Base-by-base conservation (phyloP, 768 basidiomycete genomes). In the Russula compacta region DNA sequence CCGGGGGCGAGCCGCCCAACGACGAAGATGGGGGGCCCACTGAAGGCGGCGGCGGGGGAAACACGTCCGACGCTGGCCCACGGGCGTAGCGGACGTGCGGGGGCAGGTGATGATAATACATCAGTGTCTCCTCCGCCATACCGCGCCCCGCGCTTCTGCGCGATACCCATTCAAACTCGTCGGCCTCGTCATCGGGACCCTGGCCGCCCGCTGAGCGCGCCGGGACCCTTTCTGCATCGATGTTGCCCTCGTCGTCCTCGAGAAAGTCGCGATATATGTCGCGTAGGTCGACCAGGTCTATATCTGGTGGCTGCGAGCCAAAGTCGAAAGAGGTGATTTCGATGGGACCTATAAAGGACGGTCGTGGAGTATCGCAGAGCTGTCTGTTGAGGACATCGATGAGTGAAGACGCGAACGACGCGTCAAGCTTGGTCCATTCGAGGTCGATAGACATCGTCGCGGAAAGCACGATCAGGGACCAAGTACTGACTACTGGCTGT, bases 261-360 rank as follows among this genome's bases (percentile, higher is more conserved):
- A 97, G 82, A 69, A 98, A 98, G 71, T 95, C 95, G 55, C 85
- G 86, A 74, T 95, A 92, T 59, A 98, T 92, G 77, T 98, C 93
- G 50, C 92, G 81, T 54, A 98, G 75, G 74, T 97, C 97, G 57
- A 90, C 85, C 56, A 98, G 81, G 71, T 97, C 92, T 24, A 95
- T 81, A 61, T 94, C 87, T 4, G 97, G 97, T 3, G 85, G 71
- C 19, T 77, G 76, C 0, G 86, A 83, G 36, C 97, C 97, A 73
- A 99, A 95, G 60, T 92, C 89, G 57, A 98, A 81, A 4, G 86
- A 84, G 1, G 85, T 86, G 58, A 98, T 84, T 61, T 86, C 81
- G 60, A 98, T 83, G 14, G 95, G 93, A 2, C 97, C 97, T 40
- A 99, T 89, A 72, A 95, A 98, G 10, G 92, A 92, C 0, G 95